phyloP scores from a whole-genome alignment of 208 protist species.

The Wallacemonas sp. region DNA sequence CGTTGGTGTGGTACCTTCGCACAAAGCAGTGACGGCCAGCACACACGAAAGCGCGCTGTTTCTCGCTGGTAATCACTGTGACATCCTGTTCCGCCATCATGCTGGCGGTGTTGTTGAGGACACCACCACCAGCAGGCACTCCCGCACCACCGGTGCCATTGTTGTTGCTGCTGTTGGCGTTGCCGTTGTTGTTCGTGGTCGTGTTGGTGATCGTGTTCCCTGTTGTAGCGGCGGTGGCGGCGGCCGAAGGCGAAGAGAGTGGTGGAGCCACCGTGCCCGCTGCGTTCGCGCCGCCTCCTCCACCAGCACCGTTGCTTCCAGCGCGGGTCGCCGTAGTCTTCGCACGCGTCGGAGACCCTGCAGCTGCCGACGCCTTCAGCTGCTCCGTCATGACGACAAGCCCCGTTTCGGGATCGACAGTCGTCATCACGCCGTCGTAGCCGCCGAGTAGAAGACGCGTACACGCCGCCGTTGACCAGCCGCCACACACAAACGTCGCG shows the following conservation, averaged over 20 bases:
- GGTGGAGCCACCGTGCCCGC: too few species aligned
- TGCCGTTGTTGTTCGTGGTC: background rate
- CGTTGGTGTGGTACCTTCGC: slow-evolving; percentile 38
- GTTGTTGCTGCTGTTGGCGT: background rate
- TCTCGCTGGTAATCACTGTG: slow-evolving; percentile 37
- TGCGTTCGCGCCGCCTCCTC: too few species aligned
- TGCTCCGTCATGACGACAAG: slow-evolving; percentile 52
- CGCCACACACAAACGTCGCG: slow-evolving; percentile 41
- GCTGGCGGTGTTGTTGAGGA: too few species aligned
- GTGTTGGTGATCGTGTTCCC: background rate
- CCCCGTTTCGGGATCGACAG: slow-evolving; percentile 56
- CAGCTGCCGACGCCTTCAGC: slow-evolving; percentile 23
- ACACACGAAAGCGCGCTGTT: slow-evolving; percentile 62
- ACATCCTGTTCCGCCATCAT: slow-evolving; percentile 44
- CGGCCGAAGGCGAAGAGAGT: too few species aligned
- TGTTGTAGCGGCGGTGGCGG: background rate
- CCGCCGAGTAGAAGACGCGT: slow-evolving; percentile 65
- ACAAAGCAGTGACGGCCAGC: slow-evolving; percentile 59
- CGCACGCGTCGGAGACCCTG: too few species aligned
- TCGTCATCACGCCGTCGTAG: slow-evolving; percentile 57
- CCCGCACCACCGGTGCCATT: background rate
- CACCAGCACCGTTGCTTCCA: too few species aligned
- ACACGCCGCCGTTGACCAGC: slow-evolving; percentile 60
- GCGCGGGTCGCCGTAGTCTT: too few species aligned
- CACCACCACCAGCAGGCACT: too few species aligned